These are phyloP conservation scores for Purpureocillium lavendulum DNA, from an alignment of 2,329 filamentous ascomycete genomes.

Conservation along the genomic window DNA sequence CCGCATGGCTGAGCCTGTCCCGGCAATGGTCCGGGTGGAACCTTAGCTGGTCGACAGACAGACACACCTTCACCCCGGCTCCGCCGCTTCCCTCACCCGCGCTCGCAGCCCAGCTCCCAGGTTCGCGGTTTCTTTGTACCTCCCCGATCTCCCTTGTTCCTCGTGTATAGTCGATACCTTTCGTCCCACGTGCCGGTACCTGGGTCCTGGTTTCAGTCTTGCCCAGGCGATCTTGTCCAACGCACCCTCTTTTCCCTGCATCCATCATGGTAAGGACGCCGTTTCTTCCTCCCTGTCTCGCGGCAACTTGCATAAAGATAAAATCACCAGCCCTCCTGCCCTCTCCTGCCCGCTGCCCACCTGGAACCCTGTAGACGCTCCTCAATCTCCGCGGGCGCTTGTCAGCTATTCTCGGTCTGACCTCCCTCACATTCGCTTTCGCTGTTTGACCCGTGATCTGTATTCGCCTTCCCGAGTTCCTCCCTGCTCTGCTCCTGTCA, in stretches of 20 bases:
- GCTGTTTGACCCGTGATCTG: too few relatives aligned
- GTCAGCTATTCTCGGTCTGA: slow-evolving; percentile 14
- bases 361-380: slow-evolving; percentile 4
- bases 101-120: slow-evolving; percentile 8
- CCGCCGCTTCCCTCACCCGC: slow-evolving; percentile 7
- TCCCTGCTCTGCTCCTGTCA: slow-evolving; percentile 4
- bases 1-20: slow-evolving; percentile 12
- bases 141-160: slow-evolving; percentile 21
- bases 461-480: background rate
- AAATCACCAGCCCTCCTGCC: slow-evolving; percentile 30
- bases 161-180: slow-evolving; percentile 25
- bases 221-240: slow-evolving; percentile 23
- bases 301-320: slow-evolving; percentile 40
- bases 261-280: slow-evolving; percentile 40
- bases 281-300: slow-evolving; percentile 25
- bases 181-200: slow-evolving; percentile 27
- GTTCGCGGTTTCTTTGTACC: slow-evolving; percentile 10
- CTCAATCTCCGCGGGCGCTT: slow-evolving; percentile 15
- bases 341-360: slow-evolving; percentile 15
- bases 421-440: slow-evolving; percentile 7
- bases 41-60: slow-evolving; percentile 20
- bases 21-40: slow-evolving; percentile 25
- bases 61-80: slow-evolving; percentile 15
- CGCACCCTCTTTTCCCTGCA: slow-evolving; percentile 29
- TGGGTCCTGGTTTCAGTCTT: slow-evolving; percentile 21